Evolutionary conservation across 1,284 basidiomycete genomes (phyloP).

Genomic region (Grifola frondosa): DNA sequence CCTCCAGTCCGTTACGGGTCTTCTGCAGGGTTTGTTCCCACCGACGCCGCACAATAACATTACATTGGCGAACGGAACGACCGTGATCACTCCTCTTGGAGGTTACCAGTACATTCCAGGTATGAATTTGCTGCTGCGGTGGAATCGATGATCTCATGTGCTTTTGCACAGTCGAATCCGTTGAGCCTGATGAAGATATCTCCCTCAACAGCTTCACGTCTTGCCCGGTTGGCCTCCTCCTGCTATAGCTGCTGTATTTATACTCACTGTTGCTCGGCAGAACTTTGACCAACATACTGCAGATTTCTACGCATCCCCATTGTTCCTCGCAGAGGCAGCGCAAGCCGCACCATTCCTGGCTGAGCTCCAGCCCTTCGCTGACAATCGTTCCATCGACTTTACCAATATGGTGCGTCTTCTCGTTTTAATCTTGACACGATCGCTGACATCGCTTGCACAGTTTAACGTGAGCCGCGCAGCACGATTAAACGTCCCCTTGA

Average conservation of each 20-base stretch:
- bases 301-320: conserved; percentile 27
- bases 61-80: conserved; percentile 43
- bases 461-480: conserved; percentile 8
- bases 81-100: conserved; percentile 36
- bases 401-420: conserved; percentile 38
- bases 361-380: conserved; percentile 39
- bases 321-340: conserved; percentile 35
- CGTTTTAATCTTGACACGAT: not conserved
- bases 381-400: conserved; percentile 39
- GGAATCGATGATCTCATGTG: not conserved
- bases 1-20: conserved; percentile 29
- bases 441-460: conserved; percentile 5
- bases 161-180: conserved; percentile 31
- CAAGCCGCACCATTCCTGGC: conserved; percentile 42
- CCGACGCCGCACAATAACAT: conserved; percentile 30
- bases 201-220: conserved; percentile 44
- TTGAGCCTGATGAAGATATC: conserved; percentile 40
- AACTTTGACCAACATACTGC: conserved; percentile 24
- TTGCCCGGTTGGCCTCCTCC: conserved; percentile 30
- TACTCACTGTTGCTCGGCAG: conserved; percentile 3
- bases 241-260: not conserved
- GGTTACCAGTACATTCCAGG: conserved; percentile 38
- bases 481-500: not conserved
- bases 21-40: conserved; percentile 37
- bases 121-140: conserved; percentile 1